A percentile compares a stretch with the other conserved stretches of the same genome.
phyloP scores from a whole-genome alignment of 139 green algal genomes.

The Ettlia oleoabundans region DNA sequence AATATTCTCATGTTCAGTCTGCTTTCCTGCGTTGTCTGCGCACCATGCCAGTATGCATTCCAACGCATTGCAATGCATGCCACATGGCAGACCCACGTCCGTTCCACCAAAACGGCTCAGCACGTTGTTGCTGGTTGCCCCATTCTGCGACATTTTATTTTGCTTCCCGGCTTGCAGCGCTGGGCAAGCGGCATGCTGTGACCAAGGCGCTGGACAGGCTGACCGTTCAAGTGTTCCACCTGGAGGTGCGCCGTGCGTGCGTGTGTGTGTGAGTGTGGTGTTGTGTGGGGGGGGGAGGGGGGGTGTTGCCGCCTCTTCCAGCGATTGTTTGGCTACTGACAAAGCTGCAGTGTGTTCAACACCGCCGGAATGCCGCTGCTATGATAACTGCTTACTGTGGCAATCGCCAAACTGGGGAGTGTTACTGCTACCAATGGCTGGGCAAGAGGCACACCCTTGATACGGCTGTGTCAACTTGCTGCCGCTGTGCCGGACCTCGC shows the following conservation, averaged over 20 bases:
- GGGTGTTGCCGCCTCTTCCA: not conserved
- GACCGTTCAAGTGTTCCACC: conserved; percentile 72
- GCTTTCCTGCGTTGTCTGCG: not conserved
- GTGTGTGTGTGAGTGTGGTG: too few species aligned
- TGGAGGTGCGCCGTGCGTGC: too few species aligned
- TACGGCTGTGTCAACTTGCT: too few species aligned
- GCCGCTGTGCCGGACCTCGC: not conserved
- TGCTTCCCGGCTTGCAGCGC: not conserved
- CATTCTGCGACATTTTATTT: too few species aligned
- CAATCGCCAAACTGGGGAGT: too few species aligned
- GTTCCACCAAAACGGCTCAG: not conserved
- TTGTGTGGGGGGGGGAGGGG: not conserved
- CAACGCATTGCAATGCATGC: not conserved
- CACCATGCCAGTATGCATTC: not conserved
- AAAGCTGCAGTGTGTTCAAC: too few species aligned
- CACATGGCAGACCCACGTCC: not conserved
- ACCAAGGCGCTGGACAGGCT: conserved; percentile 58
- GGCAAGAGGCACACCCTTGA: too few species aligned
- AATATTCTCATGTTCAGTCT: not conserved
- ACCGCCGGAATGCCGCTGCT: too few species aligned
- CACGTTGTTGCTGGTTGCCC: not conserved
- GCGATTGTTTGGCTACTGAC: not conserved
- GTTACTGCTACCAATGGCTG: too few species aligned
- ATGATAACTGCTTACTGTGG: too few species aligned
- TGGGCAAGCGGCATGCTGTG: conserved; percentile 37